These are phyloP conservation scores for Senna tora DNA, from an alignment of 306 rosid species.

Conservation along the genomic window DNA sequence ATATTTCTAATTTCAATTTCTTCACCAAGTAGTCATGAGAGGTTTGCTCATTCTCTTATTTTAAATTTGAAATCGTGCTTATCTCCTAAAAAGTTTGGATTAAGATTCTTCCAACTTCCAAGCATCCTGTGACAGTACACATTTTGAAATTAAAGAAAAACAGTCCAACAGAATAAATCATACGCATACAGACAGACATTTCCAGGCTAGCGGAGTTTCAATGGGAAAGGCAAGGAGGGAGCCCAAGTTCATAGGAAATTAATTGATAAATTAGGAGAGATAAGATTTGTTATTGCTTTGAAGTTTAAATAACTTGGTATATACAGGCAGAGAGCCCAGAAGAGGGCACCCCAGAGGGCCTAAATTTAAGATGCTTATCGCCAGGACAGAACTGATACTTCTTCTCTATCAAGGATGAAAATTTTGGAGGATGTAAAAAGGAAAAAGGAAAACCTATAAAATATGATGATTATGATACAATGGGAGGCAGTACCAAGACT, in stretches of 20 bases:
- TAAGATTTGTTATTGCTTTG: constrained; percentile 34
- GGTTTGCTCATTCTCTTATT: no score
- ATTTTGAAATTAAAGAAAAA: no score
- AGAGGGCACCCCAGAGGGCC: neutral
- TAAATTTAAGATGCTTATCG: neutral
- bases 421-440: neutral
- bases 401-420: constrained; percentile 15
- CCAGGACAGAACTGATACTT: neutral
- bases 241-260: neutral
- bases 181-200: no score
- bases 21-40: no score
- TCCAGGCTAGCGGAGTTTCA: no score
- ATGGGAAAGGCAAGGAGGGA: neutral
- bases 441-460: constrained; percentile 28
- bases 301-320: constrained; percentile 7
- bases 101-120: no score
- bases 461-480: constrained; percentile 55
- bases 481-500: constrained; percentile 35
- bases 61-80: no score
- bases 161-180: no score
- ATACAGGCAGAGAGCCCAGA: constrained; percentile 21
- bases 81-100: no score
- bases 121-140: no score
- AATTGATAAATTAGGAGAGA: constrained; percentile 23
- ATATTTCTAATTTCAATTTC: no score